phyloP scores from a whole-genome alignment of 2,329 filamentous ascomycete genomes.

The Thielaviopsis musarum region DNA sequence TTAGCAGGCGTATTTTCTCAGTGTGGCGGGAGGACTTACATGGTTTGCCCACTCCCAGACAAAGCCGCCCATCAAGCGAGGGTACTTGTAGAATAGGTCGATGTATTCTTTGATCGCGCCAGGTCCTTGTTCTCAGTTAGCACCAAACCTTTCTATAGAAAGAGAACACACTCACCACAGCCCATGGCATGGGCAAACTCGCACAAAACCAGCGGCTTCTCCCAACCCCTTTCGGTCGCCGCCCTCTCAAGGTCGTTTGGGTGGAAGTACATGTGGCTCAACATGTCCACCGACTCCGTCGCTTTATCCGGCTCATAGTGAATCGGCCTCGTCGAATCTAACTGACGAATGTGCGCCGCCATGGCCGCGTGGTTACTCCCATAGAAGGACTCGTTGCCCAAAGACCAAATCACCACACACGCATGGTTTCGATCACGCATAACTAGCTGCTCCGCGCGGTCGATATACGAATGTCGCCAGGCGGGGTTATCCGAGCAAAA shows the following conservation, averaged over 20 bases:
- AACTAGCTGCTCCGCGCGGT: constrained; percentile 47
- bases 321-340: constrained; percentile 39
- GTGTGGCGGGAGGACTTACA: constrained; percentile 17
- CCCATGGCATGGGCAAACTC: constrained; percentile 51
- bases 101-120: constrained; percentile 52
- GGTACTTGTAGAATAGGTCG: constrained; percentile 41
- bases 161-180: neutral
- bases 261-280: constrained; percentile 47
- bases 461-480: constrained; percentile 49
- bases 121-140: constrained; percentile 19
- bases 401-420: constrained; percentile 52
- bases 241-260: constrained; percentile 26
- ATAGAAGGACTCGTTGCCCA: constrained; percentile 58
- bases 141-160: neutral
- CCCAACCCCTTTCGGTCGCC: constrained; percentile 23
- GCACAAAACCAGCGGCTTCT: constrained; percentile 40
- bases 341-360: constrained; percentile 42
- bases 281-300: constrained; percentile 44
- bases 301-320: constrained; percentile 49
- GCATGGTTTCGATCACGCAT: constrained; percentile 43
- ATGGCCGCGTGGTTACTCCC: constrained; percentile 51
- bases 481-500: constrained; percentile 43
- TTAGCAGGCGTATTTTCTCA: neutral
- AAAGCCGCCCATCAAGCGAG: constrained; percentile 40
- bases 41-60: constrained; percentile 51